Evolutionary conservation across 768 basidiomycete species (phyloP).

Genomic region (Phallus indusiatus): DNA sequence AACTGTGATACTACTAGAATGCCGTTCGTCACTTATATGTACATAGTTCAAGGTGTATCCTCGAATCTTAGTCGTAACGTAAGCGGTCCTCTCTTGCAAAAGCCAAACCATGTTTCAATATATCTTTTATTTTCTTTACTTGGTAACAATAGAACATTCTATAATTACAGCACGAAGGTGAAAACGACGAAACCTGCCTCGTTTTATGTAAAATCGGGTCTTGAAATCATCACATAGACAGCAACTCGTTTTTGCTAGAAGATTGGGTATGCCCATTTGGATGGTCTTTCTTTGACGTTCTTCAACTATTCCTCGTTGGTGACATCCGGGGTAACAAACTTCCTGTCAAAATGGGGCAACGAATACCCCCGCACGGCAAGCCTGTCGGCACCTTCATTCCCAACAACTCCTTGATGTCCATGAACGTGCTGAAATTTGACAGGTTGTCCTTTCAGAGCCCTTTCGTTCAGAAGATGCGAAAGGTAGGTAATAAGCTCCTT

Average conservation of each 20-base stretch:
- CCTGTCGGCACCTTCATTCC: slow-evolving; percentile 82
- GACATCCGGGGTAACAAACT: not conserved
- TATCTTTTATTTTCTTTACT: no score
- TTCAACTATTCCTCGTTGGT: no score
- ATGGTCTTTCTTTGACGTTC: no score
- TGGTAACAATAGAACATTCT: no score
- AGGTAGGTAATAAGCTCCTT: slow-evolving; percentile 61
- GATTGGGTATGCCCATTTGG: slow-evolving; percentile 63
- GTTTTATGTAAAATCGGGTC: not conserved
- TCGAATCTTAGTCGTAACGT: no score
- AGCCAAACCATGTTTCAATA: no score
- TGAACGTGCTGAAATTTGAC: slow-evolving; percentile 64
- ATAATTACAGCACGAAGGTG: no score
- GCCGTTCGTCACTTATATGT: no score
- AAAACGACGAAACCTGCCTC: no score
- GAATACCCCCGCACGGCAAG: slow-evolving; percentile 54
- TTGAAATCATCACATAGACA: slow-evolving; percentile 1
- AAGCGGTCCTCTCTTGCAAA: no score
- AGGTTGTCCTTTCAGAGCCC: slow-evolving; percentile 40
- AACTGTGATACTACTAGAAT: slow-evolving; percentile 29
- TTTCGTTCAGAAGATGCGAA: slow-evolving; percentile 45
- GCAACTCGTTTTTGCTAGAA: not conserved
- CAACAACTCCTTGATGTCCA: slow-evolving; percentile 66
- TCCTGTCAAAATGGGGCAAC: slow-evolving; percentile 16
- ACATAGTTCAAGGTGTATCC: no score